A percentile compares a stretch with the other conserved stretches of the same genome.
These are phyloP conservation scores for Ustilago trichophora DNA, from an alignment of 1,284 basidiomycete species.

Conservation along the genomic window DNA sequence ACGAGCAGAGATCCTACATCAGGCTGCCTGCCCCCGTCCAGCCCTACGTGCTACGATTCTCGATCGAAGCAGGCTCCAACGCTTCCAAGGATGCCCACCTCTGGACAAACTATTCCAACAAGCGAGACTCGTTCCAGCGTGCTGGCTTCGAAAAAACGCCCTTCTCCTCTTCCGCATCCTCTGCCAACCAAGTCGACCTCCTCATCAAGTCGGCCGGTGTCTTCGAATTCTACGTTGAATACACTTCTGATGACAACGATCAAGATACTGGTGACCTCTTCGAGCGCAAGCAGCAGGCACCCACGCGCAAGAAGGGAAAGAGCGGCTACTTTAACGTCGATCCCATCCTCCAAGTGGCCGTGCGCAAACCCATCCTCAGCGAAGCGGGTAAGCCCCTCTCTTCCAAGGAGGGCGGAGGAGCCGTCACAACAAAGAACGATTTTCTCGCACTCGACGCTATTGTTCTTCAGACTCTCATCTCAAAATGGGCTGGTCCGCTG, in stretches of 20 bases:
- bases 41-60: constrained; percentile 58
- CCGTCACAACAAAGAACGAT: constrained; percentile 20
- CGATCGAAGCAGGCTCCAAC: constrained; percentile 51
- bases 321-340: constrained; percentile 61
- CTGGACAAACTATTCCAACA: constrained; percentile 55
- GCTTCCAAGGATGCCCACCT: constrained; percentile 51
- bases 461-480: constrained; percentile 57
- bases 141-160: constrained; percentile 74
- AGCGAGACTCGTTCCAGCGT: constrained; percentile 78
- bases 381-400: constrained; percentile 20
- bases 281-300: constrained; percentile 9
- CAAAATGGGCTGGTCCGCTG: constrained; percentile 63
- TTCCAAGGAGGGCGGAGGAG: constrained; percentile 43
- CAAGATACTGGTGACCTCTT: constrained; percentile 15
- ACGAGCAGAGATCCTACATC: constrained; percentile 49
- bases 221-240: constrained; percentile 62
- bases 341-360: constrained; percentile 50
- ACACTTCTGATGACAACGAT: constrained; percentile 37
- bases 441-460: constrained; percentile 54
- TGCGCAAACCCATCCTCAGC: constrained; percentile 46
- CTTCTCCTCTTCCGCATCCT: constrained; percentile 23
- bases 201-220: constrained; percentile 51
- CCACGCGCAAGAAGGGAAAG: constrained; percentile 34
- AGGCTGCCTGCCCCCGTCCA: constrained; percentile 54
- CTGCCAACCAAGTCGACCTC: constrained; percentile 45